Evolutionary conservation across 1,284 basidiomycete species (phyloP), one percentile per base, ranked within the genome.

Genomic region (Ustilago xerochloae): DNA sequence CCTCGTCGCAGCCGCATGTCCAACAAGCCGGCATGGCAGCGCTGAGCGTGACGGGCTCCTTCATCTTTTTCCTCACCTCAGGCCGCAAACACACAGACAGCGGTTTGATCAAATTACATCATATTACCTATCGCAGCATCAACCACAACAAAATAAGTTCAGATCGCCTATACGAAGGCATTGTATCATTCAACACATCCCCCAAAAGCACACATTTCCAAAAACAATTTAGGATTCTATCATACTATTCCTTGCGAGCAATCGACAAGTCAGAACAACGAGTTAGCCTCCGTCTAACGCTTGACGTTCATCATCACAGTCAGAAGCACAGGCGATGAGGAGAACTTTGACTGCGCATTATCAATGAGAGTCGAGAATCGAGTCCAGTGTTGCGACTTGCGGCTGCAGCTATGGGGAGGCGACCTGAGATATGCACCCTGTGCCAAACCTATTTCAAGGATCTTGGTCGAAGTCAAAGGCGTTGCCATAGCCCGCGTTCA

Each of bases 1-100:
- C 76, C 76, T 18, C 76, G 78, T 47, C 76, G 78, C 30, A 80
- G 78, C 43, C 76, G 78, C 28, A 80, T 80, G 78, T 67, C 70
- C 1, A 78, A 76, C 71, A 78, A 77, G 58, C 78, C 78, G 22
- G 77, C 78, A 4, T 80, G 78, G 78, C 78, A 80, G 65, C 78
- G 76, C 39, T 78, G 60, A 70, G 41, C 45, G 4, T 26, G 41
- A 20, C 22, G 38, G 9, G 15, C 18, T 29, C 47, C 7, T 2
- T 15, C 13, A 41, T 29, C 6, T 39, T 30, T 18, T 18, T n/a
- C 20, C 6, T 18, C 28, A 41, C 35, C 22, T 39, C 22, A 38
- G 26, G n/a, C 49, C 24, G 24, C 28, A 20, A n/a, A 20, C n/a
- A 28, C 29, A 12, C 33, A 41, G 51, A 43, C n/a, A 28, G 26